Evolutionary conservation across 176 grass and related monocot species (phyloP).

Genomic region (Ensete glaucum): DNA sequence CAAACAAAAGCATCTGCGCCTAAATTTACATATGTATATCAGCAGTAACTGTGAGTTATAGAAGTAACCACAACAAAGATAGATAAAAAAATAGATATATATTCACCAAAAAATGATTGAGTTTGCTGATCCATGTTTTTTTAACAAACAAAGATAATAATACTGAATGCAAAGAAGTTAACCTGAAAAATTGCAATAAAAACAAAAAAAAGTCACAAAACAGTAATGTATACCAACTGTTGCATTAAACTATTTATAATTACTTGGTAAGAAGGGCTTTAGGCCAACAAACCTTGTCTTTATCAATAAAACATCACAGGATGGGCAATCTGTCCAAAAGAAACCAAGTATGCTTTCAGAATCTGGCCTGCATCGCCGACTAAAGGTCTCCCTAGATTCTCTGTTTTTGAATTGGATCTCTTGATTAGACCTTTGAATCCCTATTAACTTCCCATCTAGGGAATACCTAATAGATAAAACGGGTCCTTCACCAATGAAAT

Average conservation of each 20-base stretch:
- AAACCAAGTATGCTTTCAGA: slow-evolving; percentile 86
- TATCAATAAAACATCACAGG: slow-evolving; percentile 83
- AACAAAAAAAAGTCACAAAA: background rate
- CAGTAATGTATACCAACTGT: too few relatives aligned
- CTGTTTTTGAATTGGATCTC: slow-evolving; percentile 83
- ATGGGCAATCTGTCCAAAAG: slow-evolving; percentile 94
- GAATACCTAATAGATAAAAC: slow-evolving; percentile 83
- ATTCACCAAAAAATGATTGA: too few relatives aligned
- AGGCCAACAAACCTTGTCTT: slow-evolving; percentile 62
- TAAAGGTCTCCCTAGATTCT: slow-evolving; percentile 60
- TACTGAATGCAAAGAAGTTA: background rate
- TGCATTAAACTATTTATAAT: background rate
- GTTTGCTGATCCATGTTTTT: too few relatives aligned
- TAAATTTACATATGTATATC: too few relatives aligned
- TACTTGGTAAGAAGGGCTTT: slow-evolving; percentile 4
- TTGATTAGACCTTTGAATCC: slow-evolving; percentile 66
- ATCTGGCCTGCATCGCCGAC: slow-evolving; percentile 60
- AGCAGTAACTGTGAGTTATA: too few relatives aligned
- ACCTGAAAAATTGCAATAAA: background rate
- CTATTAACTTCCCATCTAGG: slow-evolving; percentile 64
- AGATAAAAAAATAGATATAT: too few relatives aligned
- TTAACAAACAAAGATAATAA: too few relatives aligned
- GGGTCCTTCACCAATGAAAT: slow-evolving; percentile 69
- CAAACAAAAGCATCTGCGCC: too few relatives aligned
- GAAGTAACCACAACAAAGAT: too few relatives aligned